Percentiles rank a stretch among this genome's conserved stretches.
These are phyloP conservation scores for Phlegmacium glaucopus DNA, from an alignment of 768 basidiomycete genomes.

Conservation along the genomic window DNA sequence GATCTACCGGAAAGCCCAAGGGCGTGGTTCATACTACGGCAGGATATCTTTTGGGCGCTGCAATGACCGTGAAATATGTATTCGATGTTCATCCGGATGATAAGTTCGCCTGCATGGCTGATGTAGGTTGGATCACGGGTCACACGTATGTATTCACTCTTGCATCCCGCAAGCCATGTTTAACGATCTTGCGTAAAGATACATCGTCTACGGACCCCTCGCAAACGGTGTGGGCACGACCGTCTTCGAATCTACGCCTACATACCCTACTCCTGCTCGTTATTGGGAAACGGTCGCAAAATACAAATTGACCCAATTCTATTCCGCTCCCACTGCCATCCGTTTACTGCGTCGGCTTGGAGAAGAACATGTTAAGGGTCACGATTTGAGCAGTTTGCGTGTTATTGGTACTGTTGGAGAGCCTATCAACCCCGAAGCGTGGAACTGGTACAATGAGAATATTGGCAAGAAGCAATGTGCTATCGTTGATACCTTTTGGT, in stretches of 20 bases:
- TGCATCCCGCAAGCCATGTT: constrained; percentile 6
- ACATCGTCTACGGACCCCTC: constrained; percentile 96
- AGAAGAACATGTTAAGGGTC: constrained; percentile 75
- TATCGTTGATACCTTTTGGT: constrained; percentile 92
- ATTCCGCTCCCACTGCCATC: constrained; percentile 93
- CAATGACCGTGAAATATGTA: constrained; percentile 93
- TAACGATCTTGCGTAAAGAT: constrained; percentile 33
- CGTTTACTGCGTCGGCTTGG: constrained; percentile 81
- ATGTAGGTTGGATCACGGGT: constrained; percentile 98
- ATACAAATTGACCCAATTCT: constrained; percentile 94
- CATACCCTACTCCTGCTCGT: constrained; percentile 93
- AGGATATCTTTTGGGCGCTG: constrained; percentile 89
- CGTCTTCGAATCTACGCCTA: constrained; percentile 95
- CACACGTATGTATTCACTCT: constrained; percentile 56
- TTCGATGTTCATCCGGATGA: constrained; percentile 98
- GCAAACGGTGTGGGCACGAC: constrained; percentile 79
- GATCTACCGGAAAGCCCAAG: constrained; percentile 95
- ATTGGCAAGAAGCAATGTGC: constrained; percentile 88
- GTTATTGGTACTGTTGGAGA: constrained; percentile 94
- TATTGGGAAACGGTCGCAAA: constrained; percentile 97
- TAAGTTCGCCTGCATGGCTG: constrained; percentile 97
- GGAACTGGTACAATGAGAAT: constrained; percentile 98
- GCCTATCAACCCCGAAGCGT: constrained; percentile 98
- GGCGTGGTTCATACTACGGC: constrained; percentile 91
- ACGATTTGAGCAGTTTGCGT: constrained; percentile 80